phyloP scores from a whole-genome alignment of 495 filamentous ascomycete species.

The Podospora pseudopauciseta region DNA sequence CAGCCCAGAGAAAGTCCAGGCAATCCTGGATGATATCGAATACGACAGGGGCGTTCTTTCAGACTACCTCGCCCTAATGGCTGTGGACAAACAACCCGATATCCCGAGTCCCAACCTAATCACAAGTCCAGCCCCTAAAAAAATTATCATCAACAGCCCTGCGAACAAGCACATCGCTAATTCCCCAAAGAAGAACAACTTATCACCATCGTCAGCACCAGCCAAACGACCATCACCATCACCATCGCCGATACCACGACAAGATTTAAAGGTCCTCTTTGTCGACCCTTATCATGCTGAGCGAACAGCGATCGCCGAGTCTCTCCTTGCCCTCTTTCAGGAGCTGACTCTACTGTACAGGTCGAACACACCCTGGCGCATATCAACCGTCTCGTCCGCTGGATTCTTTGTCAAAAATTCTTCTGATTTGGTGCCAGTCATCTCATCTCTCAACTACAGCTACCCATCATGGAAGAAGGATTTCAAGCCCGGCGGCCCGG shows the following conservation, averaged over 20 bases:
- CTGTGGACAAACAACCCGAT: background rate
- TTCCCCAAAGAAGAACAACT: background rate
- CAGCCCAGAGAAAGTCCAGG: constrained; percentile 27
- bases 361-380: constrained; percentile 17
- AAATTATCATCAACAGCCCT: background rate
- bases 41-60: constrained; percentile 12
- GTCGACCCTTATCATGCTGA: constrained; percentile 26
- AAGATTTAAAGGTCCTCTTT: constrained; percentile 25
- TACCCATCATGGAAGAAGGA: constrained; percentile 12
- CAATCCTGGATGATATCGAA: constrained; percentile 28
- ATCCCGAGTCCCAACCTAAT: background rate
- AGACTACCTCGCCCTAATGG: constrained; percentile 23
- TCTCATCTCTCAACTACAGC: constrained; percentile 24
- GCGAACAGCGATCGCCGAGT: constrained; percentile 26
- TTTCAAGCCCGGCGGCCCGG: constrained; percentile 13
- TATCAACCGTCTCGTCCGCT: constrained; percentile 19
- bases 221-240: constrained; percentile 3
- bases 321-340: constrained; percentile 19
- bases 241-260: constrained; percentile 4
- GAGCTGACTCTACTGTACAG: constrained; percentile 10
- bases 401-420: constrained; percentile 26
- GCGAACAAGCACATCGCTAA: background rate
- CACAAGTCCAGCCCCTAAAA: background rate
- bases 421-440: constrained; percentile 14
- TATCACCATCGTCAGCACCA: background rate